A percentile compares a stretch with the other conserved stretches of the same genome.
Evolutionary conservation across 208 protist genomes (phyloP).

Genomic region (Leishmania amazonensis): DNA sequence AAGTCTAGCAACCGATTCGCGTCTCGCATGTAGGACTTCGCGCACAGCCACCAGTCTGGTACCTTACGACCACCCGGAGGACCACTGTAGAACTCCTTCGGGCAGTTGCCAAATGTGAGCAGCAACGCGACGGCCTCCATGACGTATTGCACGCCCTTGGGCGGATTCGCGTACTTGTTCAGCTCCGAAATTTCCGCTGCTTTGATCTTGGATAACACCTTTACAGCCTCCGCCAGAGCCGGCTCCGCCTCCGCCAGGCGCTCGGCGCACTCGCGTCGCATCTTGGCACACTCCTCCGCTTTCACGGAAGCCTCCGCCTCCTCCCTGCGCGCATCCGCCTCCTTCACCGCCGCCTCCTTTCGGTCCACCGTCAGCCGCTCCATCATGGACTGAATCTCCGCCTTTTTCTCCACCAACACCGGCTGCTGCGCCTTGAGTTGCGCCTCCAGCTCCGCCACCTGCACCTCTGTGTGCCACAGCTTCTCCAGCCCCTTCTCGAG

Average conservation of each 20-base stretch:
- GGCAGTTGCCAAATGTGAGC: constrained; percentile 95
- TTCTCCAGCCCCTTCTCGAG: constrained; percentile 97
- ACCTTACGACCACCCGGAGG: constrained; percentile 92
- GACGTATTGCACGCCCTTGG: constrained; percentile 96
- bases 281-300: constrained; percentile 94
- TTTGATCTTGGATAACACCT: constrained; percentile 96
- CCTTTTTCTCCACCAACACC: constrained; percentile 92
- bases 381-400: constrained; percentile 95
- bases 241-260: constrained; percentile 97
- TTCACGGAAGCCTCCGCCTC: constrained; percentile 93
- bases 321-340: constrained; percentile 87
- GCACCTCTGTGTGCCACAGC: constrained; percentile 90
- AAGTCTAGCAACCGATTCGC: constrained; percentile 91
- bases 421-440: constrained; percentile 96
- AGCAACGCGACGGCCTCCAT: constrained; percentile 98
- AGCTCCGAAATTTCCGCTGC: constrained; percentile 96
- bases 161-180: constrained; percentile 96
- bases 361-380: constrained; percentile 91
- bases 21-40: constrained; percentile 94
- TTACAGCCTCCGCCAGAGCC: constrained; percentile 93
- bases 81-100: constrained; percentile 93
- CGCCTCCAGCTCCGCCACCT: constrained; percentile 93
- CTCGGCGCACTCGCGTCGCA: constrained; percentile 88
- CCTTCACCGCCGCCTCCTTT: constrained; percentile 90
- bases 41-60: constrained; percentile 96